phyloP scores from a whole-genome alignment of 371 early-diverging fungal genomes.

The Chytridiales sp. region DNA sequence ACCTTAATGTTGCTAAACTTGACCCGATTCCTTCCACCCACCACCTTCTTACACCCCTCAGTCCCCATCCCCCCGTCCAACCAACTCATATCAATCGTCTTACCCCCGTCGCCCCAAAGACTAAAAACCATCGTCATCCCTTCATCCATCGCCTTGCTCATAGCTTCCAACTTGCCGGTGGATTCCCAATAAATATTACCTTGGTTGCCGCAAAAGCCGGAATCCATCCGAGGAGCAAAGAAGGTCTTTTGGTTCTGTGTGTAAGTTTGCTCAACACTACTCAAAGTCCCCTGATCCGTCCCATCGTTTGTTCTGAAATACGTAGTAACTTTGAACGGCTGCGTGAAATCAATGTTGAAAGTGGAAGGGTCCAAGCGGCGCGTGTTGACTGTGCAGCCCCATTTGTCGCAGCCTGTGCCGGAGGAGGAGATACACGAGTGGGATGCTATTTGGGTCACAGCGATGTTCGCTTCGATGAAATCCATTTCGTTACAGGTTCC shows the following conservation, averaged over 20 bases:
- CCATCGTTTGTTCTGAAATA: constrained; percentile 18
- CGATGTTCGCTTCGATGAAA: constrained; percentile 29
- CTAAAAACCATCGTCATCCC: constrained; percentile 34
- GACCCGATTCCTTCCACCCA: too few species aligned
- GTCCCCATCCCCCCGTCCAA: constrained; percentile 37
- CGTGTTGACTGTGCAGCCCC: constrained; percentile 18
- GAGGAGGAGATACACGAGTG: constrained; percentile 23
- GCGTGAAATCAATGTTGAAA: constrained; percentile 15
- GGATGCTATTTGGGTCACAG: constrained; percentile 12
- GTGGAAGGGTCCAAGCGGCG: constrained; percentile 9
- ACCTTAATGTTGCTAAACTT: too few species aligned
- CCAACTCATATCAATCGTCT: constrained; percentile 35
- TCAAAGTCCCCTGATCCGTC: constrained; percentile 14
- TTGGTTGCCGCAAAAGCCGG: neutral
- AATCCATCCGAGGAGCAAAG: neutral
- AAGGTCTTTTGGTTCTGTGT: constrained; percentile 16
- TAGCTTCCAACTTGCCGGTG: constrained; percentile 16
- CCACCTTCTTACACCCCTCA: too few species aligned
- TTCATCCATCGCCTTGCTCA: constrained; percentile 20
- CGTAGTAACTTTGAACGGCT: constrained; percentile 29
- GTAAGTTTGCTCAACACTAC: constrained; percentile 14
- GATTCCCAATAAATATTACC: constrained; percentile 20
- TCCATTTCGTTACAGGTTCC: constrained; percentile 33
- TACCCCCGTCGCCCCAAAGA: constrained; percentile 28
- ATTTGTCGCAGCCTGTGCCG: constrained; percentile 22